Evolutionary conservation across 2,329 filamentous ascomycete species (phyloP).

Genomic region (Fusarium sp.): DNA sequence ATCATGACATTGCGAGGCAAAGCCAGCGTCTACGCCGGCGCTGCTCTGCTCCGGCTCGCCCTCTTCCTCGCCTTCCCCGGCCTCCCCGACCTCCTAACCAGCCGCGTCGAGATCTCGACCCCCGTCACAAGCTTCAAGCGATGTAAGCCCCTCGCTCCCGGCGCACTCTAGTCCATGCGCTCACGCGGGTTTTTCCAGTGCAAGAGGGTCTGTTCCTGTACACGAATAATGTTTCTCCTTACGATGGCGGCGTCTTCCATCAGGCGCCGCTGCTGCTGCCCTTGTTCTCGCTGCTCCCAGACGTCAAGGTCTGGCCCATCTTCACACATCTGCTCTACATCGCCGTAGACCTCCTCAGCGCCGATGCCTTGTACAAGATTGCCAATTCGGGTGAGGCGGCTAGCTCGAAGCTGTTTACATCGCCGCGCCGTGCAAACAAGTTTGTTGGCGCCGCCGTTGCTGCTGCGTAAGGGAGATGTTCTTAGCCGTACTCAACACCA

Average conservation of each 20-base stretch:
- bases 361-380: conserved; percentile 81
- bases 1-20: conserved; percentile 57
- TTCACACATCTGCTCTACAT: conserved; percentile 86
- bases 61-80: conserved; percentile 85
- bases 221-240: conserved; percentile 94
- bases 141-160: conserved; percentile 66
- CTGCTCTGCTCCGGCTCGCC: conserved; percentile 81
- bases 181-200: conserved; percentile 28
- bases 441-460: conserved; percentile 83
- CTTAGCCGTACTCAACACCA: background rate
- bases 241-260: conserved; percentile 88
- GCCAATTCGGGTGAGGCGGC: conserved; percentile 84
- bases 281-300: conserved; percentile 89
- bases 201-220: conserved; percentile 98
- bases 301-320: conserved; percentile 73
- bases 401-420: conserved; percentile 81
- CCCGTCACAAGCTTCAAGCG: conserved; percentile 98
- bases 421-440: conserved; percentile 77
- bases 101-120: conserved; percentile 95
- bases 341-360: conserved; percentile 82
- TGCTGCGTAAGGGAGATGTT: conserved; percentile 71
- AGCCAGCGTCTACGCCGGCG: conserved; percentile 75
- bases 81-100: conserved; percentile 86
- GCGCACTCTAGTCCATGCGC: background rate
- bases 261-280: conserved; percentile 91